Evolutionary conservation across 306 rosid genomes (phyloP), one percentile per base, ranked within the genome.

Genomic region (Casuarina glauca): DNA sequence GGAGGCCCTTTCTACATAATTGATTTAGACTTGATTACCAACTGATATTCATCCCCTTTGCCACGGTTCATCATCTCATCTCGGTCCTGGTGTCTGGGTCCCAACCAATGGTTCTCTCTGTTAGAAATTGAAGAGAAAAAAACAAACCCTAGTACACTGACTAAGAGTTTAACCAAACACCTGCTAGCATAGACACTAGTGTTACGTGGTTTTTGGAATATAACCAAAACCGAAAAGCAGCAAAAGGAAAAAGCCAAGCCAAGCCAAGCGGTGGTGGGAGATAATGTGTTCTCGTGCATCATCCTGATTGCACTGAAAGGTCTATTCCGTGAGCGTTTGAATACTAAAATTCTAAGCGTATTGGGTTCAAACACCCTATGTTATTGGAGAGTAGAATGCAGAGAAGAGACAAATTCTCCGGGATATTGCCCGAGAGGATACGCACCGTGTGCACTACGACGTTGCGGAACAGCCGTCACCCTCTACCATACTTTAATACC

Each of bases 361-460:
- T 9, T 58, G 10, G n/a, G 11, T 3, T 58, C 3, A 38, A 58
- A 58, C 20, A 58, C 64, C 64, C 41, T 58, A 26, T 5, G 39
- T 11, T 1, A 17, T 17, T 17, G 71, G 15, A 17, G 35, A 17
- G 20, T 6, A 67, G 70, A 50, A n/a, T 15, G 32, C n/a, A 11
- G 44, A 50, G 55, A 81, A 61, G 39, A 42, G 76, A 53, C 77
- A 71, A 55, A 70, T 70, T 52, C 20, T 38, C 55, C 6, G 6
- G 35, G 70, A 16, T 54, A 54, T 9, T 5, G 26, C 1, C 35
- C 10, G 26, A 35, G 38, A 82, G 13, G 55, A 52, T 9, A 15
- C 41, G 42, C 41, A 50, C 53, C 52, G 68, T 72, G 69, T 67
- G 26, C 36, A 38, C 35, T 48, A 73, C 69, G 85, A 73, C 61